These are phyloP conservation scores for Papiliotrema nemorosa DNA, from an alignment of 1,284 basidiomycete species.

Conservation along the genomic window DNA sequence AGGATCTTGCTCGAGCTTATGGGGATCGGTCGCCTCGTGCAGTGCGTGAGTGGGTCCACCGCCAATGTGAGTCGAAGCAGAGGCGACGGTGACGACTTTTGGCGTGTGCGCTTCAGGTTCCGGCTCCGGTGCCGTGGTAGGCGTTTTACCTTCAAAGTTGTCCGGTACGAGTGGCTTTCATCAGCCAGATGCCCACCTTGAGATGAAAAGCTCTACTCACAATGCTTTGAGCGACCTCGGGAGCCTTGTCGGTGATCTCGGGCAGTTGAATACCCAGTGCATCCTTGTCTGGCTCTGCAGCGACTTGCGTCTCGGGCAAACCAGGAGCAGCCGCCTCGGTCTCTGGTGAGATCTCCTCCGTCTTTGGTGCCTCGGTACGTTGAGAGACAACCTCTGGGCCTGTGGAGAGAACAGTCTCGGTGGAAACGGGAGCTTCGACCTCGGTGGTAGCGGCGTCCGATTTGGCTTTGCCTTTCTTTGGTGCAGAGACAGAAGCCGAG, in stretches of 20 bases:
- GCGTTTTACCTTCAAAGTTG: slow-evolving; percentile 34
- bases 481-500: slow-evolving; percentile 5
- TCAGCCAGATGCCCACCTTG: too few relatives aligned
- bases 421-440: slow-evolving; percentile 4
- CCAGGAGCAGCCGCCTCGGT: slow-evolving; percentile 35
- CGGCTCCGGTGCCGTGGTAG: slow-evolving; percentile 2
- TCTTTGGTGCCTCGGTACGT: slow-evolving; percentile 21
- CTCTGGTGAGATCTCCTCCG: slow-evolving; percentile 21
- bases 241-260: slow-evolving; percentile 9
- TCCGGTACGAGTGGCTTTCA: slow-evolving; percentile 43
- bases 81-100: slow-evolving; percentile 69
- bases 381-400: slow-evolving; percentile 21
- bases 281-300: not conserved
- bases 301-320: slow-evolving; percentile 28
- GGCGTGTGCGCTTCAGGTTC: slow-evolving; percentile 46
- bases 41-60: slow-evolving; percentile 65
- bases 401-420: slow-evolving; percentile 19
- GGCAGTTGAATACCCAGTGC: slow-evolving; percentile 25
- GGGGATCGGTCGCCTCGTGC: slow-evolving; percentile 44
- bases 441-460: slow-evolving; percentile 1
- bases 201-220: slow-evolving; percentile 29
- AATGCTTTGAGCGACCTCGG: slow-evolving; percentile 30
- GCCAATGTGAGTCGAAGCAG: slow-evolving; percentile 60
- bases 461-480: slow-evolving; percentile 4
- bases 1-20: slow-evolving; percentile 17